Base-by-base conservation (phyloP, 371 early-diverging fungal genomes). In the Mucor sp. region DNA sequence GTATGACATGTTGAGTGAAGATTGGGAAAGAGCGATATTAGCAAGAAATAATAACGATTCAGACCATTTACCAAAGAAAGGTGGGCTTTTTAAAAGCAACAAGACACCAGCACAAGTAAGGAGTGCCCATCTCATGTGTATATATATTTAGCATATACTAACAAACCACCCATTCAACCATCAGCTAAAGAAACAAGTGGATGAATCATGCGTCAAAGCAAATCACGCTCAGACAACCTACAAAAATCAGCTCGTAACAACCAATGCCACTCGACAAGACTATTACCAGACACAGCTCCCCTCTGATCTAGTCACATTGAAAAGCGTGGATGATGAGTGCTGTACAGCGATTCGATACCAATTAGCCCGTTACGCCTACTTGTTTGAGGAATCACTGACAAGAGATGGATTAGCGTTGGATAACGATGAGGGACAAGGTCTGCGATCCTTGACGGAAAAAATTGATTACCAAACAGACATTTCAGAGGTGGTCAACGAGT, bases 21-120 rank as follows among this genome's bases (percentile, higher is more conserved):
- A 92, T 41, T 92, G 92, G 93, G 92, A 94, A 72, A 83, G 85
- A 11, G 77, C 91, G 3, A 82, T 92, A 27, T 68, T 88, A 28
- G 82, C 87, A 67, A 85, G 85, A 74, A 83, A 75, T 58, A 60
- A 8, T n/a, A 74, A 77, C 60, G 84, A 88, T 27, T 70, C 84
- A 30, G 47, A 80, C 12, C 74, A 74, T 37, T 59, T 76, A 32
- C 65, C 76, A 37, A 79, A 85, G 71, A 86, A 85, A 70, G 28
- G 44, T 12, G 80, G 76, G 27, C 68, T 88, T 32, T 85, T 88
- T 63, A 81, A 81, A 60, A 75, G 72, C 61, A 81, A 79, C 23
- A 84, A 84, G 65, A 79, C 86, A 30, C 77, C 77, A n/a, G 74
- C 74, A n/a, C 83, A 87, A 79, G 84, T 81, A 72, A 50, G 56